A percentile compares a stretch with the other conserved stretches of the same genome.
These are phyloP conservation scores for Auricularia cornea DNA, from an alignment of 768 basidiomycete genomes.

Conservation along the genomic window DNA sequence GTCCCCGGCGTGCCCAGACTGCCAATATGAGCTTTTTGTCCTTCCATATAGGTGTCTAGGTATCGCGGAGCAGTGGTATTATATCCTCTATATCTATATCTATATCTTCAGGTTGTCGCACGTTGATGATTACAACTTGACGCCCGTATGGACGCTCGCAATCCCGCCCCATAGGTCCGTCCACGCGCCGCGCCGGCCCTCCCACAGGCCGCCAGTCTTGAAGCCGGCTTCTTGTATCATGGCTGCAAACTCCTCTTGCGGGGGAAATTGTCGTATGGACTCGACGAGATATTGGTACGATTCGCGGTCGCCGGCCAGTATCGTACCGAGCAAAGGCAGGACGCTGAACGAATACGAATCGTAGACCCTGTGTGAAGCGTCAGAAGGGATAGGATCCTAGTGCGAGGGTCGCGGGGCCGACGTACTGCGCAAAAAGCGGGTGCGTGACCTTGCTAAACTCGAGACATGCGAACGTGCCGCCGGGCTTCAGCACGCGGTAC, in stretches of 20 bases:
- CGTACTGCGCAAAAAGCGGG: conserved; percentile 78
- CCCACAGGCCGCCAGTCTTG: conserved; percentile 45
- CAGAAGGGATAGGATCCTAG: background rate
- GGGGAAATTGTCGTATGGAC: conserved; percentile 90
- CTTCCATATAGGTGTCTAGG: too few relatives aligned
- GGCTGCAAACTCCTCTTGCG: conserved; percentile 76
- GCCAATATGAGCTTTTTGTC: too few relatives aligned
- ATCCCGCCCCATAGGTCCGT: conserved; percentile 81
- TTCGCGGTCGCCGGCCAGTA: conserved; percentile 87
- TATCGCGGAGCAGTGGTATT: too few relatives aligned
- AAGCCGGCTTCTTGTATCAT: conserved; percentile 89
- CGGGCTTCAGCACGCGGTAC: conserved; percentile 89
- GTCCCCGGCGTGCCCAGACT: too few relatives aligned
- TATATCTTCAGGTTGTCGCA: too few relatives aligned
- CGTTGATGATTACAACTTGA: conserved; percentile 64
- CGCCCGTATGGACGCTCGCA: conserved; percentile 75
- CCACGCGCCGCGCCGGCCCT: conserved; percentile 79
- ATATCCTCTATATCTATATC: too few relatives aligned
- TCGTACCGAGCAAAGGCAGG: conserved; percentile 92
- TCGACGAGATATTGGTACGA: conserved; percentile 98
- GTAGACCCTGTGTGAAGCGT: conserved; percentile 65
- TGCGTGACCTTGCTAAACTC: conserved; percentile 93
- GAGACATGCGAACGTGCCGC: conserved; percentile 89
- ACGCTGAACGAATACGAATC: conserved; percentile 94
- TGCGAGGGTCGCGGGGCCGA: too few relatives aligned